A percentile compares a stretch with the other conserved stretches of the same genome.
These are phyloP conservation scores for Talaromyces thailandensis DNA, from an alignment of 495 filamentous ascomycete genomes.

Conservation along the genomic window DNA sequence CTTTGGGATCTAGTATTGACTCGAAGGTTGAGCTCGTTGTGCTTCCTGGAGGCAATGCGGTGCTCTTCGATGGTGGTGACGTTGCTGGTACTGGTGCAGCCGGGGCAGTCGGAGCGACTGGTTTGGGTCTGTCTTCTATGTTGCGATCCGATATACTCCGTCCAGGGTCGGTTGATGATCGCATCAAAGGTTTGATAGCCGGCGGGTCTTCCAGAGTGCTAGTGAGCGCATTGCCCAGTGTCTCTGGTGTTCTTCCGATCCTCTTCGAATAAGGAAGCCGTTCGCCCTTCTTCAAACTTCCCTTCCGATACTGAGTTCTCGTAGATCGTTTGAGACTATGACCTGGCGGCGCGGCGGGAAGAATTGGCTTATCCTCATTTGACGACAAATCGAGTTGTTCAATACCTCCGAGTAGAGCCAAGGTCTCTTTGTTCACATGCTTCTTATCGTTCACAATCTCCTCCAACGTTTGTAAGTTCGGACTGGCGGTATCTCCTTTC, in stretches of 20 bases:
- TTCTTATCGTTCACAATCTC: slow-evolving; percentile 72
- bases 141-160: slow-evolving; percentile 18
- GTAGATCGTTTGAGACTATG: slow-evolving; percentile 81
- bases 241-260: slow-evolving; percentile 48
- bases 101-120: slow-evolving; percentile 11
- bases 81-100: slow-evolving; percentile 13
- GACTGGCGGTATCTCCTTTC: slow-evolving; percentile 47
- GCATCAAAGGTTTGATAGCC: slow-evolving; percentile 45
- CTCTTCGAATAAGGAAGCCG: slow-evolving; percentile 70
- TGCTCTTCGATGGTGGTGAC: slow-evolving; percentile 12
- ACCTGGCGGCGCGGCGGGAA: slow-evolving; percentile 63
- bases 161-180: slow-evolving; percentile 72
- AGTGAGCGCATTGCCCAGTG: slow-evolving; percentile 28
- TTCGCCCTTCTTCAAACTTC: slow-evolving; percentile 74
- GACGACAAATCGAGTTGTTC: slow-evolving; percentile 39
- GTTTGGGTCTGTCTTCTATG: background rate
- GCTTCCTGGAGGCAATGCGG: slow-evolving; percentile 14
- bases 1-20: slow-evolving; percentile 19
- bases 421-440: slow-evolving; percentile 32
- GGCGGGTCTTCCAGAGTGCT: slow-evolving; percentile 36
- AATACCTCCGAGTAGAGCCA: slow-evolving; percentile 23
- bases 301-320: slow-evolving; percentile 82
- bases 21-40: slow-evolving; percentile 19
- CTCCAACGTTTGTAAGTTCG: slow-evolving; percentile 62
- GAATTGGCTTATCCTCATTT: slow-evolving; percentile 81